These are phyloP conservation scores for Bombardia bombarda DNA, from an alignment of 495 filamentous ascomycete species.

Conservation along the genomic window DNA sequence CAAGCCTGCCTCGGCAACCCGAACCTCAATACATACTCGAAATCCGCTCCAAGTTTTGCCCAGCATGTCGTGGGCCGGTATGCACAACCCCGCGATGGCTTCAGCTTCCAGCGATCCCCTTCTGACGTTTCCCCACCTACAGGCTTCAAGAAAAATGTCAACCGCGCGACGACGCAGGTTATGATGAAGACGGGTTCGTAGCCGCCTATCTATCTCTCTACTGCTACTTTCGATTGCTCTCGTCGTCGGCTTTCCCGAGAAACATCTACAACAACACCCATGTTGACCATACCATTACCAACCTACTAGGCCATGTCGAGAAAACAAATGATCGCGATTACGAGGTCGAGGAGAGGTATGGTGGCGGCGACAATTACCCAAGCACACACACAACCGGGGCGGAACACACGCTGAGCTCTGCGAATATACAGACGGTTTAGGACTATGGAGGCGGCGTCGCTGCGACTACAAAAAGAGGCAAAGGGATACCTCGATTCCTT, in stretches of 20 bases:
- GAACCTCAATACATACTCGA: too few species aligned
- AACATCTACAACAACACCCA: too few species aligned
- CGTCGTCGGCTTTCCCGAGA: too few species aligned
- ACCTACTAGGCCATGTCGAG: conserved; percentile 77
- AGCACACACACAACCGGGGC: not conserved
- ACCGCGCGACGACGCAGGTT: conserved; percentile 96
- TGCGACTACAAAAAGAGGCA: conserved; percentile 90
- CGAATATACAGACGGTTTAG: conserved; percentile 63
- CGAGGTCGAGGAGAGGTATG: conserved; percentile 90
- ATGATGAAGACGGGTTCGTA: conserved; percentile 98
- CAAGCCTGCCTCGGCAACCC: too few species aligned
- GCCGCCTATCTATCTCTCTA: too few species aligned
- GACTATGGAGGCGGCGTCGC: conserved; percentile 90
- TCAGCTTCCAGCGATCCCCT: not conserved
- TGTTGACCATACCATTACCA: not conserved
- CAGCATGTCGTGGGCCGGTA: conserved; percentile 57
- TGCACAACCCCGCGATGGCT: conserved; percentile 17
- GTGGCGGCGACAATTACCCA: not conserved
- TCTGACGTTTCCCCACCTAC: conserved; percentile 4
- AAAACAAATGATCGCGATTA: conserved; percentile 97
- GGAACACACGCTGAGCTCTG: conserved; percentile 2
- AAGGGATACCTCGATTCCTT: conserved; percentile 95
- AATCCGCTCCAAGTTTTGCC: too few species aligned
- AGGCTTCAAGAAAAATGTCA: conserved; percentile 99
- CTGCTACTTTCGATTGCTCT: too few species aligned